Evolutionary conservation across 352 stramenopile genomes (phyloP).

Genomic region (Stramenopiles sp.): DNA sequence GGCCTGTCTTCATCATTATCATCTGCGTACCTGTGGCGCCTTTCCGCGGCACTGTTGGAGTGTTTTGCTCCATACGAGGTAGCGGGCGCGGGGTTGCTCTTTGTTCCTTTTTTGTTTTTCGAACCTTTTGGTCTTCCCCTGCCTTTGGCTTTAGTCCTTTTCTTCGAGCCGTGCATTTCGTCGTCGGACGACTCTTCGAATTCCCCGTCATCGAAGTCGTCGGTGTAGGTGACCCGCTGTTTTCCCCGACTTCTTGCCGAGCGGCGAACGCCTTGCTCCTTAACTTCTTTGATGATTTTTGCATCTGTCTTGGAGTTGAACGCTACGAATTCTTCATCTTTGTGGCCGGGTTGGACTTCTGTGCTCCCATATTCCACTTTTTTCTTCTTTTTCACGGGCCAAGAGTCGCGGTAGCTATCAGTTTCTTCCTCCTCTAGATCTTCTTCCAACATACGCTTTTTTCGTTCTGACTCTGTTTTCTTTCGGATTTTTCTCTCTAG

Average conservation of each 20-base stretch:
- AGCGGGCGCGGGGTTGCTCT: background rate
- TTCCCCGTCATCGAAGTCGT: background rate
- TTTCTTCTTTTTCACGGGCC: background rate
- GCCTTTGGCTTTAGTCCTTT: background rate
- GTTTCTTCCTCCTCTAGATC: background rate
- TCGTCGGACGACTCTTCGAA: conserved; percentile 6
- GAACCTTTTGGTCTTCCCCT: background rate
- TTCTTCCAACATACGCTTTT: background rate
- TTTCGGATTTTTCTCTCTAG: too few species aligned
- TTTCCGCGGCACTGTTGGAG: too few species aligned
- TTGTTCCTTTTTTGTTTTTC: background rate
- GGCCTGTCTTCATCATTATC: background rate
- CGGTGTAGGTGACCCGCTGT: background rate
- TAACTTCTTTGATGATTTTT: background rate
- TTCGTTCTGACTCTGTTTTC: too few species aligned
- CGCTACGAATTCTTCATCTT: background rate
- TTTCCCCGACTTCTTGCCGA: background rate
- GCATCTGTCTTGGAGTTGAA: background rate
- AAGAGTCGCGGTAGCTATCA: too few species aligned
- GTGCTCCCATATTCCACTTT: background rate
- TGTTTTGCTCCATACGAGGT: too few species aligned
- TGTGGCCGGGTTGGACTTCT: background rate
- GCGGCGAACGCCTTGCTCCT: background rate
- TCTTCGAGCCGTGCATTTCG: background rate
- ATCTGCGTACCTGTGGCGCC: background rate